Evolutionary conservation across 768 basidiomycete genomes (phyloP).

Genomic region (Ramaria sp.): DNA sequence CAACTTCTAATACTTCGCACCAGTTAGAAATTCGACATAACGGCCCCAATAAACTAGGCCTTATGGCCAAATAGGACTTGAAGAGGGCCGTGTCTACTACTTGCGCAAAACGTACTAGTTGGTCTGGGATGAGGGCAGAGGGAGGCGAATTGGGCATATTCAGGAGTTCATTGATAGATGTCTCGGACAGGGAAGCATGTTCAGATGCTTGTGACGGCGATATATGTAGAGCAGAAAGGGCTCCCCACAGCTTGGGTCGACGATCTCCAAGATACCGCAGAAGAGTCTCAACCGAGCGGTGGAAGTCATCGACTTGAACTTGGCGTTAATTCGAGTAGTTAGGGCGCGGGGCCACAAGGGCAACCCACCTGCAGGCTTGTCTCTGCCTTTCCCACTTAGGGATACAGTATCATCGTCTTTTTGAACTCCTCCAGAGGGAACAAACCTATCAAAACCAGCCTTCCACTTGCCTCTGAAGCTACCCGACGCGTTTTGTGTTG

Average conservation of each 20-base stretch:
- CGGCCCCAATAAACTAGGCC: slow-evolving; percentile 73
- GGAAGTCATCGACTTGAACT: slow-evolving; percentile 39
- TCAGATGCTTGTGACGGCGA: slow-evolving; percentile 61
- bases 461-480: slow-evolving; percentile 38
- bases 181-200: slow-evolving; percentile 59
- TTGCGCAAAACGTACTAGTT: slow-evolving; percentile 82
- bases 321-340: neutral
- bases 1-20: slow-evolving; percentile 94
- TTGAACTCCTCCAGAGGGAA: slow-evolving; percentile 21
- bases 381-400: slow-evolving; percentile 27
- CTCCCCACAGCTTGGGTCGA: slow-evolving; percentile 74
- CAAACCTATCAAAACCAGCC: slow-evolving; percentile 44
- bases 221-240: slow-evolving; percentile 58
- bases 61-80: slow-evolving; percentile 78
- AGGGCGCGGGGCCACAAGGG: neutral
- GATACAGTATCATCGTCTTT: slow-evolving; percentile 63
- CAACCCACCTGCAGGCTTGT: slow-evolving; percentile 17
- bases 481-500: slow-evolving; percentile 24
- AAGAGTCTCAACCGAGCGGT: slow-evolving; percentile 76
- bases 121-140: slow-evolving; percentile 63
- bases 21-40: slow-evolving; percentile 89
- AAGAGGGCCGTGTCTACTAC: slow-evolving; percentile 93
- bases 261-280: slow-evolving; percentile 83
- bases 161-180: slow-evolving; percentile 66
- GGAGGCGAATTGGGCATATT: slow-evolving; percentile 68